phyloP scores from a whole-genome alignment of 1,284 basidiomycete species.

The Athelia psychrophila region DNA sequence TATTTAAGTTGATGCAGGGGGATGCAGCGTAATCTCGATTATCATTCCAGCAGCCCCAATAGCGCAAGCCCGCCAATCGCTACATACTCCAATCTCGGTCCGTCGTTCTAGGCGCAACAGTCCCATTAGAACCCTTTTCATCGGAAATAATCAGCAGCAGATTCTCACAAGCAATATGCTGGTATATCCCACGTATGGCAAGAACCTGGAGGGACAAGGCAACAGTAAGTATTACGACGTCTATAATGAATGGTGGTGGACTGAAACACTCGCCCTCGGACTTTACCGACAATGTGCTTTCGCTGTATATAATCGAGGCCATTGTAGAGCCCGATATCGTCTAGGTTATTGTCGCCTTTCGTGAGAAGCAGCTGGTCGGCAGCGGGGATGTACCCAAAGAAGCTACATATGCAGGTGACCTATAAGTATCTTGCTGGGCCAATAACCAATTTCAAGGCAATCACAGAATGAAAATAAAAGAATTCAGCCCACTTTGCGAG shows the following conservation, averaged over 20 bases:
- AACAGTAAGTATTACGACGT: not conserved
- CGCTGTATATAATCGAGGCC: conserved; percentile 85
- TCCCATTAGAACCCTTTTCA: no score
- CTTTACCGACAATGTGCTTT: conserved; percentile 90
- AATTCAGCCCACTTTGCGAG: conserved; percentile 12
- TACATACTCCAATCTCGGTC: no score
- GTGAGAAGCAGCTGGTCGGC: conserved; percentile 77
- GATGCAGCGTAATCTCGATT: no score
- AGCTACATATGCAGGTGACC: not conserved
- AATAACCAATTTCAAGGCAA: not conserved
- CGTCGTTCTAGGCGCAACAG: no score
- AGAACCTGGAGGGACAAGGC: conserved; percentile 53
- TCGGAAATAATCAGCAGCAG: no score
- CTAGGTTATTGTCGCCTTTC: conserved; percentile 96
- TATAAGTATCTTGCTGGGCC: not conserved
- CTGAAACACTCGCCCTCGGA: conserved; percentile 72
- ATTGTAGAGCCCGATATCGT: conserved; percentile 87
- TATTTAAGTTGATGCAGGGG: no score
- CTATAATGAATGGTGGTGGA: no score
- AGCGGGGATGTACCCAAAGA: conserved; percentile 16
- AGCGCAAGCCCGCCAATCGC: no score
- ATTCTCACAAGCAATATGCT: conserved; percentile 87
- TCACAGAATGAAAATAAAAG: not conserved
- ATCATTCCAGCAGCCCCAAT: no score
- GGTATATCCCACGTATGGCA: conserved; percentile 94